Evolutionary conservation across 2,329 filamentous ascomycete genomes (phyloP), one percentile per base, ranked within the genome.

Genomic region (Cryphonectria japonica): DNA sequence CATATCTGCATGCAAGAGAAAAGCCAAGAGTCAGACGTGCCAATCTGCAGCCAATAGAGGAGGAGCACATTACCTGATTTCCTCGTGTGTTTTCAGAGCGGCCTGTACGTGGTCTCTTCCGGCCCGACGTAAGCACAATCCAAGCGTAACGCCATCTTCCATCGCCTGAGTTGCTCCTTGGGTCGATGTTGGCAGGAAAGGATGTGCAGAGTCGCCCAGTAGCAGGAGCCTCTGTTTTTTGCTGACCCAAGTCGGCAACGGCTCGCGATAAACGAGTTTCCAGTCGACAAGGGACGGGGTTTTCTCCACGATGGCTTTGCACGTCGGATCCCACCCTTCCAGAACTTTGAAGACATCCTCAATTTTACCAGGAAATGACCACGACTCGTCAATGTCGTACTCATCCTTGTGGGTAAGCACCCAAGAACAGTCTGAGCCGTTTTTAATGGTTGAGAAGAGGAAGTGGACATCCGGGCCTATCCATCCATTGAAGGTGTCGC

Each of bases 401-500:
- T 84, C 82, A 73, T 88, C 87, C 29, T 77, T 81, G 76, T 88
- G 86, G 0, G 87, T 89, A 32, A 88, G 79, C 3, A 89, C 87
- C 87, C 87, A 89, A 74, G 83, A 87, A 75, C 86, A 88, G 70
- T 89, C 86, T 29, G 82, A 79, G 37, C 86, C 86, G 73, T 83
- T 81, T 77, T 88, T 88, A 74, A 89, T 84, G 3, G 87, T 87
- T 7, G 85, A 86, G 74, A 88, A 88, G 0, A 89, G 79, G 72
- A 88, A 86, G 74, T 88, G 86, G 66, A 86, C 84, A 73, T 88
- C 85, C 2, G 85, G 85, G 1, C 87, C 86, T 69, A 88, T 85
- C 87, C 84, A 86, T 37, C 87, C 87, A 69, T 87, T 87, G 78
- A 89, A 88, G 0, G 85, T 87, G 76, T 89, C 87, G 46, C 86